Evolutionary conservation across 495 filamentous ascomycete species (phyloP).

Genomic region (Penicillium silybi): DNA sequence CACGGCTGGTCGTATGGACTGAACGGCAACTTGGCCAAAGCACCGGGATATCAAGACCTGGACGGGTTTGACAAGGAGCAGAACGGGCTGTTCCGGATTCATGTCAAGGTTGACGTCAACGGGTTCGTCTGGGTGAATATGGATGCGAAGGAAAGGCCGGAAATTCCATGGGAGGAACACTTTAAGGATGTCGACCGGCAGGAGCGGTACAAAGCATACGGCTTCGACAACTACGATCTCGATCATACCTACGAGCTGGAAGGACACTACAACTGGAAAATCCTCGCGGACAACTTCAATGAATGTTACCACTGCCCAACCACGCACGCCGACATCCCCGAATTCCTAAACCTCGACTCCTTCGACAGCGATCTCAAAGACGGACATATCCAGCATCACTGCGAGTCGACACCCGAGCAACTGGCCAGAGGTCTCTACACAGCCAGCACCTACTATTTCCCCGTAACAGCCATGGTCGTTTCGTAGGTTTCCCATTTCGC

Average conservation of each 20-base stretch:
- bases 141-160: slow-evolving; percentile 38
- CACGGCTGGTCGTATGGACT: slow-evolving; percentile 46
- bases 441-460: slow-evolving; percentile 44
- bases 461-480: slow-evolving; percentile 41
- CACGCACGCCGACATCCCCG: slow-evolving; percentile 46
- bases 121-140: slow-evolving; percentile 52
- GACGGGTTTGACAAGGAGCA: slow-evolving; percentile 48
- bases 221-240: slow-evolving; percentile 56
- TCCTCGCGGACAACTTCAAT: slow-evolving; percentile 59
- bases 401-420: slow-evolving; percentile 36
- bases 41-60: slow-evolving; percentile 48
- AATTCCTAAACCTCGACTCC: slow-evolving; percentile 38
- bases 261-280: slow-evolving; percentile 52
- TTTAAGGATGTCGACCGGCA: slow-evolving; percentile 43
- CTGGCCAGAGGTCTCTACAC: slow-evolving; percentile 32
- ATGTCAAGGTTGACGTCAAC: slow-evolving; percentile 47
- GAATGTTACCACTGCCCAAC: slow-evolving; percentile 62
- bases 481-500: slow-evolving; percentile 33
- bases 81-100: slow-evolving; percentile 42
- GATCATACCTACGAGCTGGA: slow-evolving; percentile 52
- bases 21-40: slow-evolving; percentile 55
- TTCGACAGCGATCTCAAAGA: slow-evolving; percentile 42
- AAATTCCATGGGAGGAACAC: slow-evolving; percentile 44
- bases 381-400: slow-evolving; percentile 42
- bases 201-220: slow-evolving; percentile 47